Base-by-base conservation (phyloP, 306 rosid species). In the Lathyrus aphaca region DNA sequence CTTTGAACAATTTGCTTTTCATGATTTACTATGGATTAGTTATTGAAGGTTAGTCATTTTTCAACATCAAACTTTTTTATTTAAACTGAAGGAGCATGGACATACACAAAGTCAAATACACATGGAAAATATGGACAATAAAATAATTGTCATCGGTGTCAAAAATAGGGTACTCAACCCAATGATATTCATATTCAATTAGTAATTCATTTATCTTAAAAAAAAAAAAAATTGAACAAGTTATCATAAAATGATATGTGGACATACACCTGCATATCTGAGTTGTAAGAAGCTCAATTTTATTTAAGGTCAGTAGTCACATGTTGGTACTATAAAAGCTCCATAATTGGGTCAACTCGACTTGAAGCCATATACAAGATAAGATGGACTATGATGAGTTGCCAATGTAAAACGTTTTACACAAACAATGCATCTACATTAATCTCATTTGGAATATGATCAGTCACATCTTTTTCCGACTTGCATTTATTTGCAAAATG, bases 1-100 rank as follows among this genome's bases (percentile, higher is more conserved):
- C 97, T 44, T 86, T 76, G 97, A 94, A 87, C 87, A 91, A 94
- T 77, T 83, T 94, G 29, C 45, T 89, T 67, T 94, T 94, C 89
- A 15, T 94, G 97, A 39, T 87, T 72, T 94, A 90, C 83, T 91
- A 87, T 17, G 99, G 99, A 27, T 65, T 81, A 74, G 69, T 78
- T 66, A 72, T 94, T 60, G 99, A 94, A 81, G 90, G 99, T 94
- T 74, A 77, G 94, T 75, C 72, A 61, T 32, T 50, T 77, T 62
- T 43, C 56, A 77, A 72, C 66, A 49, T 46, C 21, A 39, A 56
- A 66, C 40, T 30, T 5, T 71, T 17, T 18, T 48, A 40, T 74
- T 71, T 62, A 49, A 65, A 54, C 45, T 69, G 44, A 64, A 39
- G 77, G 23, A 61, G 38, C 74, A 32, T 69, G 63, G 58, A 73